Base-by-base conservation (phyloP, 2,329 filamentous ascomycete genomes). In the Aspergillus japonicus region DNA sequence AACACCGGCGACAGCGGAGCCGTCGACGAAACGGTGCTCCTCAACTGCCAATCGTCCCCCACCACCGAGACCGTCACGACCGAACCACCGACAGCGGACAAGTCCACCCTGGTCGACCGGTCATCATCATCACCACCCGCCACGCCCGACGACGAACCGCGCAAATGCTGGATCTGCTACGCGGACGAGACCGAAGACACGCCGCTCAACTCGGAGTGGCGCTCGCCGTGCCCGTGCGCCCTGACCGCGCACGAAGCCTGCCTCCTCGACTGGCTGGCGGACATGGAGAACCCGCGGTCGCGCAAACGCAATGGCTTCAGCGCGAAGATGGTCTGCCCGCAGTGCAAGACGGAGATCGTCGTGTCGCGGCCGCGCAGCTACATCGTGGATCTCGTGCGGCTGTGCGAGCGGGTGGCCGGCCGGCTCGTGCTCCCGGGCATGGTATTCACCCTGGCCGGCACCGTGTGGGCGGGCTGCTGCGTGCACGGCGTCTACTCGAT, bases 181-280 rank as follows among this genome's bases (percentile, higher is more conserved):
- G 82, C 82, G 52, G 86, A 88, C 61, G 83, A 87, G 66, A 86
- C 82, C 6, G 87, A 89, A 68, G 86, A 89, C 59, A 75, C 74
- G 23, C 83, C 83, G 8, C 80, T 82, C 12, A 83, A 83, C 26
- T 81, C 82, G 2, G 81, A 83, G 66, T 99, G 95, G 94, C 87
- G 91, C 49, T 90, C 89, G 57, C 93, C 95, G 1, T 99, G 95
- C 73, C 89, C 89, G 0, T 99, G 95, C 77, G 92, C 91, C 12
- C 82, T 99, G 44, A 90, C 91, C 58, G 95, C 93, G 1, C 95
- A 99, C 73, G 92, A 98, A 74, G 85, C 87, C 61, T 96, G 93
- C 73, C 83, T 98, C 65, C 82, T 98, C 44, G 89, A 92, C 69
- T 99, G 93, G 93, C 89, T 98, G 19, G 89, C 91, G n/a, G 92